A percentile compares a stretch with the other conserved stretches of the same genome.
Evolutionary conservation across 164 flowering plant species (phyloP).

Genomic region (Echeveria elegans): DNA sequence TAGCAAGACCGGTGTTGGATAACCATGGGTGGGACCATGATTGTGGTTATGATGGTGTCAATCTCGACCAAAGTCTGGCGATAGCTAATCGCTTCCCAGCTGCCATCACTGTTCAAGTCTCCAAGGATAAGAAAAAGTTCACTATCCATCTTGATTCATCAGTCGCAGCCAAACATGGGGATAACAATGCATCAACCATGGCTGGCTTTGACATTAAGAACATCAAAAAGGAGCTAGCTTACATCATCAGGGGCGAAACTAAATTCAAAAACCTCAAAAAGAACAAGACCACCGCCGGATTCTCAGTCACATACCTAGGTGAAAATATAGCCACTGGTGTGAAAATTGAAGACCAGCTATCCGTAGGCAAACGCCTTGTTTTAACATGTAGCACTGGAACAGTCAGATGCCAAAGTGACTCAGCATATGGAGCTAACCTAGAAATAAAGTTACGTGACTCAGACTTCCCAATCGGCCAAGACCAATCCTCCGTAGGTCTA

Average conservation of each 20-base stretch:
- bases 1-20: constrained; percentile 85
- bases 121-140: constrained; percentile 89
- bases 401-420: constrained; percentile 60
- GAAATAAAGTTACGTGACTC: constrained; percentile 64
- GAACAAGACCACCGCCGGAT: constrained; percentile 79
- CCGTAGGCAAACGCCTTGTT: constrained; percentile 55
- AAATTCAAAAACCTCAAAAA: constrained; percentile 59
- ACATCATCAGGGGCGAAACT: constrained; percentile 71
- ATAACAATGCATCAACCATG: constrained; percentile 50
- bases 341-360: constrained; percentile 81
- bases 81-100: constrained; percentile 51
- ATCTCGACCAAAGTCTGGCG: constrained; percentile 50
- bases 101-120: constrained; percentile 52
- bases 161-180: constrained; percentile 66
- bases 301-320: constrained; percentile 70
- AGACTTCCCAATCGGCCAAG: constrained; percentile 84
- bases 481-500: constrained; percentile 62
- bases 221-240: constrained; percentile 74
- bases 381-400: constrained; percentile 73
- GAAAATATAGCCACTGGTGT: constrained; percentile 74
- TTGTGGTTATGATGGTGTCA: constrained; percentile 89
- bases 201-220: constrained; percentile 84
- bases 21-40: constrained; percentile 97
- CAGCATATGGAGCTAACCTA: constrained; percentile 81
- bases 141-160: constrained; percentile 83